Percentiles rank a stretch among this genome's conserved stretches.
These are phyloP conservation scores for Anacardium occidentale DNA, from an alignment of 345 rosid species.

Conservation along the genomic window DNA sequence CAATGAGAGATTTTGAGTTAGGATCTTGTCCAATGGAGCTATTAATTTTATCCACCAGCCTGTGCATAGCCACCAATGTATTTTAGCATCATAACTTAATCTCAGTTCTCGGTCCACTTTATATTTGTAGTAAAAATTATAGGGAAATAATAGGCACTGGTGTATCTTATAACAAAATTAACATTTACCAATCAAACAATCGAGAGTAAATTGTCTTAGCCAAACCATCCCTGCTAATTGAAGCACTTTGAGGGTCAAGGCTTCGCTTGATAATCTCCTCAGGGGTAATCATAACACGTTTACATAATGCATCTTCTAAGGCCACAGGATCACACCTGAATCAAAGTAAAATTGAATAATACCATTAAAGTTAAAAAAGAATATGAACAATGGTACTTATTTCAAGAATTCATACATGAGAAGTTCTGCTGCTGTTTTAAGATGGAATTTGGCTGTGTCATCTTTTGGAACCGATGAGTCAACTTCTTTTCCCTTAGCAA, in stretches of 20 bases:
- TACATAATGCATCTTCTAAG: conserved; percentile 89
- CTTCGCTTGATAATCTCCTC: conserved; percentile 93
- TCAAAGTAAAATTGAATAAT: conserved; percentile 6
- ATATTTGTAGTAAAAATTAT: neutral
- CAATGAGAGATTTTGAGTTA: conserved; percentile 76
- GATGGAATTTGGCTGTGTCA: conserved; percentile 75
- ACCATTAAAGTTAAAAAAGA: conserved; percentile 3
- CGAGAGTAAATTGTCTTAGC: conserved; percentile 92
- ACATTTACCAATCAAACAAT: conserved; percentile 76
- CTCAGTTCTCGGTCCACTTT: neutral
- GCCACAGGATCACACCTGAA: conserved; percentile 72
- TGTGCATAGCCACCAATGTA: conserved; percentile 33
- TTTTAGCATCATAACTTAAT: neutral
- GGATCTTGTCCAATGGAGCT: conserved; percentile 89
- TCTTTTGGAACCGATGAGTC: conserved; percentile 90
- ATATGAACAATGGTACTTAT: neutral
- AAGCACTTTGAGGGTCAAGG: conserved; percentile 88
- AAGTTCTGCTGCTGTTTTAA: conserved; percentile 75
- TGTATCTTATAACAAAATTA: neutral
- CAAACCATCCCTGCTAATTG: conserved; percentile 79
- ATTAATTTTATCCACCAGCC: conserved; percentile 88
- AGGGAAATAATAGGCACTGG: neutral
- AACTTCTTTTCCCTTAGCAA: conserved; percentile 74
- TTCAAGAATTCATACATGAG: conserved; percentile 54
- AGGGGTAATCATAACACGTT: conserved; percentile 96